A percentile compares a stretch with the other conserved stretches of the same genome.
Conservation (phyloP, 441 rosid species). For the Bruguiera hainesii region DNA sequence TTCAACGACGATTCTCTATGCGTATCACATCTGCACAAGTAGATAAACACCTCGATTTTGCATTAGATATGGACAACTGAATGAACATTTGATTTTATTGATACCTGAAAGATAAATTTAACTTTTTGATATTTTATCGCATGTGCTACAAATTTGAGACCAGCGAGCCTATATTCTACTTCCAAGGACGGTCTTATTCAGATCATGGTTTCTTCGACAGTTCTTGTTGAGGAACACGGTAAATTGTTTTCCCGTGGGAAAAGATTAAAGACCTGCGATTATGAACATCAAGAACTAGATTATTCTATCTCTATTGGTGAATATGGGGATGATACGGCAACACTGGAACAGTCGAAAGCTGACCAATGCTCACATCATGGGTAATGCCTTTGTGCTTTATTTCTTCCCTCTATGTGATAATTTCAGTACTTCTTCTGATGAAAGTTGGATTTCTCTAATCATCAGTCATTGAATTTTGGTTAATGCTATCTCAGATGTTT, state of each 20-base stretch:
- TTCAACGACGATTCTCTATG: no score
- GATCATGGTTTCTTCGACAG: constrained; percentile 55
- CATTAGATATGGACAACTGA: no score
- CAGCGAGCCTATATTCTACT: neutral
- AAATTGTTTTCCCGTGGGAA: constrained; percentile 23
- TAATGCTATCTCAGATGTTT: constrained; percentile 30
- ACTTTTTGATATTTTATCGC: neutral
- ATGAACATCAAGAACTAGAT: constrained; percentile 23
- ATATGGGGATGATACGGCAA: constrained; percentile 22
- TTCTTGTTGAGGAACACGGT: constrained; percentile 18
- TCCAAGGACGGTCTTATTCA: constrained; percentile 1
- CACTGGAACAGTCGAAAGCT: constrained; percentile 22
- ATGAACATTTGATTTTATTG: no score
- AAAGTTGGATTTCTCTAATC: constrained; percentile 3
- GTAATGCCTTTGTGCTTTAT: constrained; percentile 23
- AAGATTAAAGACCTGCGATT: constrained; percentile 38
- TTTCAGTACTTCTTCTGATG: neutral
- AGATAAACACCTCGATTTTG: no score
- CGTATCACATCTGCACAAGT: no score
- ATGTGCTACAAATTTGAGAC: neutral
- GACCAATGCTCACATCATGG: constrained; percentile 36
- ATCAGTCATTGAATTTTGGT: constrained; percentile 11
- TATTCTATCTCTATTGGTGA: constrained; percentile 26
- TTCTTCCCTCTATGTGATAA: neutral
- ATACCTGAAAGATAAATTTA: neutral